A percentile compares a stretch with the other conserved stretches of the same genome.
These are phyloP conservation scores for Sedum album DNA, from an alignment of 164 flowering plant species.

Conservation along the genomic window DNA sequence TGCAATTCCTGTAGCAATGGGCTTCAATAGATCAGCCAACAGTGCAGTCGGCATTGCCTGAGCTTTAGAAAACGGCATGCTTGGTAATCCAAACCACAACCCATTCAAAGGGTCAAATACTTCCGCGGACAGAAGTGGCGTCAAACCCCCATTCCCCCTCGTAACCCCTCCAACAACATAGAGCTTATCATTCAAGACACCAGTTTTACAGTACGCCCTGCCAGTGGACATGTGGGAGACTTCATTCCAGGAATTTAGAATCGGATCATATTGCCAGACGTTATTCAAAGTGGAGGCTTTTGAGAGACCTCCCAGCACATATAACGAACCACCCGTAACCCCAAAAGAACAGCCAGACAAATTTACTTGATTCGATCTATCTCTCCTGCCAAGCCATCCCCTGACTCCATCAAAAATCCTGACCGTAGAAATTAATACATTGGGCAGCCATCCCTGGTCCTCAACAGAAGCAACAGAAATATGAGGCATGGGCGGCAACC, in stretches of 20 bases:
- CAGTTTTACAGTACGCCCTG: conserved; percentile 54
- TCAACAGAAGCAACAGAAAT: conserved; percentile 26
- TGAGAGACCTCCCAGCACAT: conserved; percentile 76
- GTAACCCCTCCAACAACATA: conserved; percentile 84
- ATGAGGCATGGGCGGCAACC: conserved; percentile 73
- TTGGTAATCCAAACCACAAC: conserved; percentile 64
- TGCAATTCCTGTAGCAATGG: conserved; percentile 89
- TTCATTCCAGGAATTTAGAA: conserved; percentile 58
- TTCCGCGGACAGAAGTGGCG: conserved; percentile 86
- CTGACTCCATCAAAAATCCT: conserved; percentile 51
- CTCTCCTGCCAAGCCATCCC: conserved; percentile 62
- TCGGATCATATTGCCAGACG: conserved; percentile 73
- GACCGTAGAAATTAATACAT: conserved; percentile 31
- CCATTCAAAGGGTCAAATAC: conserved; percentile 67
- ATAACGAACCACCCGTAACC: conserved; percentile 67
- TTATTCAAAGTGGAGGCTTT: conserved; percentile 47
- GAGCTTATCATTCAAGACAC: conserved; percentile 41
- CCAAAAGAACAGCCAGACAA: conserved; percentile 77
- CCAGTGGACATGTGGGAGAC: conserved; percentile 40
- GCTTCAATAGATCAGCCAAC: conserved; percentile 68
- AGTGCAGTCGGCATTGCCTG: conserved; percentile 69
- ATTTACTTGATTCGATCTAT: conserved; percentile 38
- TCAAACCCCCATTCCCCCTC: conserved; percentile 55
- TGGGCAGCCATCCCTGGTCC: conserved; percentile 28
- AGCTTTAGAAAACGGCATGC: conserved; percentile 85